Evolutionary conservation across 352 stramenopile genomes (phyloP).

Genomic region (Phytophthora hibernalis): DNA sequence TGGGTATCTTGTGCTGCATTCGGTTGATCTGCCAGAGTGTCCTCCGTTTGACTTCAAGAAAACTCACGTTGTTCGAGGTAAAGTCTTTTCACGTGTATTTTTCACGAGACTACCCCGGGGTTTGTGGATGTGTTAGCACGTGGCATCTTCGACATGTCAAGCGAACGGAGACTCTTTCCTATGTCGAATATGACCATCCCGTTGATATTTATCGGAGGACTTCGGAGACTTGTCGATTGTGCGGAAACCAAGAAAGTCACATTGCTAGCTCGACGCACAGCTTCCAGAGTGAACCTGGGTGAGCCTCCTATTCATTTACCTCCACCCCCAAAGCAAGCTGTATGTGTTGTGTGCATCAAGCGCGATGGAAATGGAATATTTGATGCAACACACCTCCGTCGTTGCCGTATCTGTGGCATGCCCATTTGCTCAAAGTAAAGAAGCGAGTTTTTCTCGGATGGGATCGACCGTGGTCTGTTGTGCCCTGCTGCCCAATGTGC

Average conservation of each 20-base stretch:
- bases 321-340: slow-evolving; percentile 6
- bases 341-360: slow-evolving; percentile 31
- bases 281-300: neutral
- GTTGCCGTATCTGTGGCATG: slow-evolving; percentile 20
- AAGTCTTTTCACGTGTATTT: slow-evolving; percentile 30
- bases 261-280: slow-evolving; percentile 22
- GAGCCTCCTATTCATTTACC: slow-evolving; percentile 4
- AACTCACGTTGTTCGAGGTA: slow-evolving; percentile 23
- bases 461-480: slow-evolving; percentile 12
- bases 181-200: slow-evolving; percentile 28
- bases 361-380: slow-evolving; percentile 3
- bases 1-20: slow-evolving; percentile 39
- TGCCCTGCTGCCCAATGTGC: slow-evolving; percentile 50
- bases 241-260: slow-evolving; percentile 46
- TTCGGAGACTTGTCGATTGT: slow-evolving; percentile 35
- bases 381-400: slow-evolving; percentile 19
- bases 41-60: slow-evolving; percentile 32
- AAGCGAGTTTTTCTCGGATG: slow-evolving; percentile 36
- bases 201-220: slow-evolving; percentile 14
- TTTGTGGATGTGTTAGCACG: slow-evolving; percentile 38
- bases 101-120: slow-evolving; percentile 32
- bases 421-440: slow-evolving; percentile 29
- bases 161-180: slow-evolving; percentile 26
- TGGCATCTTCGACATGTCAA: slow-evolving; percentile 36
- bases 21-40: slow-evolving; percentile 34